Evolutionary conservation across 2,329 filamentous ascomycete species (phyloP), one percentile per base, ranked within the genome.

Genomic region (Rutstroemia sp.): DNA sequence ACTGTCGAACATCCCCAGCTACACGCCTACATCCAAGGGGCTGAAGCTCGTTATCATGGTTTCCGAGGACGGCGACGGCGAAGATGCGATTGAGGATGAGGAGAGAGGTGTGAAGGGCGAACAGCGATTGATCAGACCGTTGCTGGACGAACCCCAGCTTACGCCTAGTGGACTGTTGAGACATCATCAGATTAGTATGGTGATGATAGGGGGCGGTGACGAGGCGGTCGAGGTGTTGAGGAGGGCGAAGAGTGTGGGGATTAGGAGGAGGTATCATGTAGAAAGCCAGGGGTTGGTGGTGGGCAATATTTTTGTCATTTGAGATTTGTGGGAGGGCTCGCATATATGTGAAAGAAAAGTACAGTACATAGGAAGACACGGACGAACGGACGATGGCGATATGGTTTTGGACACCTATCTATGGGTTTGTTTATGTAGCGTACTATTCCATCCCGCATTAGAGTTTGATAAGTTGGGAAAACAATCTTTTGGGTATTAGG

Each of bases 11-110:
- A 91, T 97, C n/a, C 91, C 92, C 0, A 81, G 82, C 9, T 92
- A 86, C 68, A 77, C 83, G 1, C 85, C 88, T 0, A 75, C 77
- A 0, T 70, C 76, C 0, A 69, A 71, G 3, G 78, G 84, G 0
- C 75, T 97, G 18, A 88, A 95, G 70, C 79, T 97, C 3, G 90
- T 97, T 27, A 75, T 97, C 45, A 74, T 96, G 0, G 81, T 96
- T 4, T 81, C 80, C 54, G 80, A 83, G 3, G 79, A 81, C 18
- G 51, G 61, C 3, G 56, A 65, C 5, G 64, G 67, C 12, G 59
- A 60, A 25, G 65, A 71, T 23, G 61, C 57, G 49, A 61, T 67
- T 7, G 67, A 65, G 6, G 68, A 66, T 34, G 67, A 67, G 55
- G 58, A 62, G 46, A 56, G 58, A 44, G 21, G 66, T 65, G 51